These are phyloP conservation scores for Haberlea rhodopensis DNA, from an alignment of 257 asterid species.

Conservation along the genomic window DNA sequence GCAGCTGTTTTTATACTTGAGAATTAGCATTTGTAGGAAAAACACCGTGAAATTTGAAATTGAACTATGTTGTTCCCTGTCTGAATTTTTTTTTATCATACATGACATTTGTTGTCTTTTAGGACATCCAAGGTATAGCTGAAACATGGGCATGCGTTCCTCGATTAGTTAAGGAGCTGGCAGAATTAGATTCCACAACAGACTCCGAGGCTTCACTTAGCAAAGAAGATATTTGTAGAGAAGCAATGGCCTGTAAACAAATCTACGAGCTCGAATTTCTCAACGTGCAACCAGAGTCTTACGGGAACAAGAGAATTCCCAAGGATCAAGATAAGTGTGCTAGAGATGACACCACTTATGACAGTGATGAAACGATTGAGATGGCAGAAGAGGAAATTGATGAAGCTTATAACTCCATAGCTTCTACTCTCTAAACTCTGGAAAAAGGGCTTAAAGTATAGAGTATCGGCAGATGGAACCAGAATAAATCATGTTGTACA, in stretches of 20 bases:
- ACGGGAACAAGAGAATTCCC: conserved; percentile 27
- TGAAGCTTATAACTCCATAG: conserved; percentile 52
- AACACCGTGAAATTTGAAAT: no score
- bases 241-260: conserved; percentile 61
- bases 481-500: background rate
- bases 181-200: conserved; percentile 31
- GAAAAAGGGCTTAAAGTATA: background rate
- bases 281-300: conserved; percentile 31
- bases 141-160: conserved; percentile 93
- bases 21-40: no score
- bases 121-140: conserved; percentile 52
- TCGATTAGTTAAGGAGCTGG: conserved; percentile 71
- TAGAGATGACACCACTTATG: conserved; percentile 35
- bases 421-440: conserved; percentile 33
- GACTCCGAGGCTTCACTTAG: conserved; percentile 27
- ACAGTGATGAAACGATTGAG: conserved; percentile 84
- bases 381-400: conserved; percentile 97
- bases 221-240: conserved; percentile 59
- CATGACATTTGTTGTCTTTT: conserved; percentile 10
- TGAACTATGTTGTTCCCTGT: no score
- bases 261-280: conserved; percentile 71
- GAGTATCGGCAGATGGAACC: background rate
- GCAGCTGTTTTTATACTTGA: background rate
- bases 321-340: conserved; percentile 22
- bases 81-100: no score